phyloP scores from a whole-genome alignment of 2,329 filamentous ascomycete species.

The Fonsecaea nubica region DNA sequence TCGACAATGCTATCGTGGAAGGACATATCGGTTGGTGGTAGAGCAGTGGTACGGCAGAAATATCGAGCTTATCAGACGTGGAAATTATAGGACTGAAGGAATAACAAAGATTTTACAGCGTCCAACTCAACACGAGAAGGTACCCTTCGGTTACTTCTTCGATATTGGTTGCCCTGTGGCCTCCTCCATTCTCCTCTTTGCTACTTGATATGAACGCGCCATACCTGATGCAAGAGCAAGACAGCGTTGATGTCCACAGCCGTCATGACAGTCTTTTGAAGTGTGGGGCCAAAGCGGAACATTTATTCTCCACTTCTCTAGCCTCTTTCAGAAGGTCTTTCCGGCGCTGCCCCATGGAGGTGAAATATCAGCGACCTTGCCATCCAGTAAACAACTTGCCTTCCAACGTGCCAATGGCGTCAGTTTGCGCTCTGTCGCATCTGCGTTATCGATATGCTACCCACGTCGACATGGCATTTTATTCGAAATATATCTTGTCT shows the following conservation, averaged over 20 bases:
- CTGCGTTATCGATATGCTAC: neutral
- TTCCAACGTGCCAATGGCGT: neutral
- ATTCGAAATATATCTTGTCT: neutral
- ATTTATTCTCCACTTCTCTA: neutral
- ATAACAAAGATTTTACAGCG: neutral
- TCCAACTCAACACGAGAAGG: neutral
- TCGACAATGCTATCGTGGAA: conserved; percentile 49
- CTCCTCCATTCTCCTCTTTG: neutral
- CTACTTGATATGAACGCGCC: neutral
- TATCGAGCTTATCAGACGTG: neutral
- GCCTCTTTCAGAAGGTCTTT: neutral
- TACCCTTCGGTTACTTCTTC: neutral
- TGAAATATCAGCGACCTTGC: neutral
- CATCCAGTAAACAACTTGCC: neutral
- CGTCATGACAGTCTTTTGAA: neutral
- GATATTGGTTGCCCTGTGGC: neutral
- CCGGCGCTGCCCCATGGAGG: neutral
- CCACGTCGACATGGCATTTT: neutral
- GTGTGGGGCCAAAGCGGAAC: neutral
- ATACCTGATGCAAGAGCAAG: neutral
- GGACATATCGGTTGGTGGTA: neutral
- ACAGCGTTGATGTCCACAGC: neutral
- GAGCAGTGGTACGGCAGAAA: neutral
- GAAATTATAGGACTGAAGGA: neutral
- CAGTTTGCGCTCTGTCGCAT: neutral